These are phyloP conservation scores for Teunomyces tritomae DNA, from an alignment of 805 yeast species.

Conservation along the genomic window DNA sequence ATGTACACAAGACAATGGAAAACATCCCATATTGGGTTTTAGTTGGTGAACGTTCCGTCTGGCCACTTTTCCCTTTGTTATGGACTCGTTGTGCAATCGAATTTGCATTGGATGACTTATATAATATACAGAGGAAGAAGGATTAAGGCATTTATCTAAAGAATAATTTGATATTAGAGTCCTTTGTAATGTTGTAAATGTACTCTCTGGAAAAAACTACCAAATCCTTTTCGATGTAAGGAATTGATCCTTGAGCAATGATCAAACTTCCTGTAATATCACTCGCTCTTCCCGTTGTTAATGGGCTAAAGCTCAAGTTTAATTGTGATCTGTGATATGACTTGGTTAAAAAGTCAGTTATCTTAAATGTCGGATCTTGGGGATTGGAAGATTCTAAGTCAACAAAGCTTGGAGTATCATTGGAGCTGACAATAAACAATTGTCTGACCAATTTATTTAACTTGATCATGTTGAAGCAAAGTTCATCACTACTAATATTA, in stretches of 20 bases:
- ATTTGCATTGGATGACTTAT: constrained; percentile 78
- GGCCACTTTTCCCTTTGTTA: constrained; percentile 84
- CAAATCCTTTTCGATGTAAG: constrained; percentile 16
- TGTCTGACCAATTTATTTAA: constrained; percentile 32
- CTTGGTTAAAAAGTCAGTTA: constrained; percentile 46
- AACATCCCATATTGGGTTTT: constrained; percentile 86
- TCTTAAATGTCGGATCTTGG: constrained; percentile 37
- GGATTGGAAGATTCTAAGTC: constrained; percentile 22
- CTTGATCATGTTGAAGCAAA: constrained; percentile 31
- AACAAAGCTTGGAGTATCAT: constrained; percentile 36
- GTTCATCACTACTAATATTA: constrained; percentile 28
- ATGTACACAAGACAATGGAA: constrained; percentile 63
- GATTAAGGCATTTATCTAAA: constrained; percentile 32
- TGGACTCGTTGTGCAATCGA: constrained; percentile 90
- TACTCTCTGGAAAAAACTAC: constrained; percentile 59
- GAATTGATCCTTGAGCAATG: constrained; percentile 54
- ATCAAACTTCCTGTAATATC: constrained; percentile 76
- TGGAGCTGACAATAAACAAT: constrained; percentile 36
- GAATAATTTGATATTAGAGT: constrained; percentile 44
- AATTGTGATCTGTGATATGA: constrained; percentile 50
- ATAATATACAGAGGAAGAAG: constrained; percentile 41
- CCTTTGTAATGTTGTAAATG: constrained; percentile 57
- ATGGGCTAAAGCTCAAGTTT: constrained; percentile 59
- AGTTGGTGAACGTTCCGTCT: constrained; percentile 88
- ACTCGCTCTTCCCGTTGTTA: constrained; percentile 76